phyloP scores from a whole-genome alignment of 1,284 basidiomycete genomes.

The Cutaneotrichosporon cyanovorans region DNA sequence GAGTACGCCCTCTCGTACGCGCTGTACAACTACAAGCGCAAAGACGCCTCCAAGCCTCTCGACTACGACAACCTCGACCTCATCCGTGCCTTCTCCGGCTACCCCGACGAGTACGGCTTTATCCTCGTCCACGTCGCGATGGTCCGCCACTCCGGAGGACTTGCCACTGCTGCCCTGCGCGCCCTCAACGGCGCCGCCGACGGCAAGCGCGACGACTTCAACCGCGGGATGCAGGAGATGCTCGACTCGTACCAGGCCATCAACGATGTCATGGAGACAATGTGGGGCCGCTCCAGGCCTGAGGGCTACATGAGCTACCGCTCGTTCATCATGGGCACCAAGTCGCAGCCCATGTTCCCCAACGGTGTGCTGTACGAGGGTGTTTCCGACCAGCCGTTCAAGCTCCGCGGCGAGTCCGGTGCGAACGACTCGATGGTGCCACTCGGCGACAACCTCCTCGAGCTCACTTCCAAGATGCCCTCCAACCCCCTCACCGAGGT shows the following conservation, averaged over 20 bases:
- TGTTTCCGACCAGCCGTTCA: constrained; percentile 17
- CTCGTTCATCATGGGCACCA: constrained; percentile 13
- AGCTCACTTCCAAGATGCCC: constrained; percentile 16
- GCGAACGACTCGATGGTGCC: constrained; percentile 22
- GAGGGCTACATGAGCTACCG: constrained; percentile 16
- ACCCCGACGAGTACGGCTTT: constrained; percentile 17
- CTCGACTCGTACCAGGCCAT: constrained; percentile 12
- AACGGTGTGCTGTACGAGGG: constrained; percentile 19
- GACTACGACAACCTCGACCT: constrained; percentile 19
- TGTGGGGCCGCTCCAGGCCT: constrained; percentile 20
- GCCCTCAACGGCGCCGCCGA: constrained; percentile 12
- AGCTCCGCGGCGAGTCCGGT: constrained; percentile 18
- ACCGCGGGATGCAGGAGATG: constrained; percentile 12
- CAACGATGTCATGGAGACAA: constrained; percentile 18
- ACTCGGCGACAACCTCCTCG: constrained; percentile 20
- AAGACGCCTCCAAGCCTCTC: constrained; percentile 8
- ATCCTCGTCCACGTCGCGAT: constrained; percentile 20
- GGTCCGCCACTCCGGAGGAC: constrained; percentile 16
- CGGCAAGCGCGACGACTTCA: constrained; percentile 13
- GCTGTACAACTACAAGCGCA: constrained; percentile 19
- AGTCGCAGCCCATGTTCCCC: constrained; percentile 19
- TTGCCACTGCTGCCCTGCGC: constrained; percentile 6
- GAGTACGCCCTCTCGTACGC: constrained; percentile 20
- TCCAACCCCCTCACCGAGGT: constrained; percentile 18
- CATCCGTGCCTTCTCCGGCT: constrained; percentile 18